Base-by-base conservation (phyloP, 305 asterid genomes). In the Fraxinus platypoda region DNA sequence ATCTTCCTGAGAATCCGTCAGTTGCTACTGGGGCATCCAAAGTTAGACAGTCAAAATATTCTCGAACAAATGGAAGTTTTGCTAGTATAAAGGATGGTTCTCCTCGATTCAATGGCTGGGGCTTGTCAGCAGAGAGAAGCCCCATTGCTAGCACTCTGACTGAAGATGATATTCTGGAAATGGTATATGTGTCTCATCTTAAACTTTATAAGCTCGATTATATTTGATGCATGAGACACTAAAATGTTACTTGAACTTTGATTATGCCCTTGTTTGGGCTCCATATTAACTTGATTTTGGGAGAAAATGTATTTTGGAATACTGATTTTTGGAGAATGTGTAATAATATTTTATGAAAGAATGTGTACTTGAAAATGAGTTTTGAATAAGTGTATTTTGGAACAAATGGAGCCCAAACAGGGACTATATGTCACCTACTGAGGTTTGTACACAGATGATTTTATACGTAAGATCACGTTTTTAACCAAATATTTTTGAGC, bases 141-240 rank as follows among this genome's bases (percentile, higher is more conserved):
- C 86, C 89, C 11, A 73, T 87, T 76, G 80, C 78, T 75, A 88
- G 93, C 88, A 87, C 87, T 83, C 78, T 94, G 84, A 94, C 98
- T 64, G 98, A 95, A 79, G 96, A 95, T 83, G 97, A 94, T 88
- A 88, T 95, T 82, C 92, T 95, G 81, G 94, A 93, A 81, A 95
- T 94, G 99, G 97, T 94, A 87, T 62, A 82, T 85, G 68, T 79
- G 81, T 85, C 82, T 85, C 86, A 70, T 85, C 83, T 85, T 77
- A 66, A 70, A 37, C 81, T 77, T 62, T 82, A 75, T 12, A 75
- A 75, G 52, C 73, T 33, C 57, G 46, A 84, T 81, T 81, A 52
- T 73, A 31, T 49, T 49, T 70, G 26, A 17, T 86, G 78, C 71
- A 81, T 79, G 78, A 15, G 77, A 84, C 33, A 80, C 30, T 78